Percentiles rank a stretch among this genome's conserved stretches.
Conservation (phyloP, 352 stramenopile genomes). For the Bremia lactucae region DNA sequence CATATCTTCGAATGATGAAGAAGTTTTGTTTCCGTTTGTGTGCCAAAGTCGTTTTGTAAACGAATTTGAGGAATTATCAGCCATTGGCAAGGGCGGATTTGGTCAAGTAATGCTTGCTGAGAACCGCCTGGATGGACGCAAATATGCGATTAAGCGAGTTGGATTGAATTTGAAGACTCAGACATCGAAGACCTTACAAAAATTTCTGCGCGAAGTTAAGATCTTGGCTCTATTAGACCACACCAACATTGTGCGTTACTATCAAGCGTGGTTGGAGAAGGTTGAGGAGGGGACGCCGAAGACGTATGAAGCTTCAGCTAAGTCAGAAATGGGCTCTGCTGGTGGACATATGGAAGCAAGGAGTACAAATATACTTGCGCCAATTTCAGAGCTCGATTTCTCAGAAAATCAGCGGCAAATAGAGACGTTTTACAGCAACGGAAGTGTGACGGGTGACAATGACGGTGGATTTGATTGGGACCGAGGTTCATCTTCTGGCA, state of each 20-base stretch:
- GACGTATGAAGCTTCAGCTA: constrained; percentile 6
- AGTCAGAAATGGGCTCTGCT: constrained; percentile 25
- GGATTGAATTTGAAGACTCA: constrained; percentile 77
- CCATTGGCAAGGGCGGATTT: constrained; percentile 89
- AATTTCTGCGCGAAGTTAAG: constrained; percentile 89
- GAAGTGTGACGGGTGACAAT: constrained; percentile 24
- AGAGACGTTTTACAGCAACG: constrained; percentile 39
- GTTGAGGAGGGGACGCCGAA: constrained; percentile 41
- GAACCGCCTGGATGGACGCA: constrained; percentile 88
- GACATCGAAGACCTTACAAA: constrained; percentile 87
- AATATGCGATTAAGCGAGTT: constrained; percentile 90
- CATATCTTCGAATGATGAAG: constrained; percentile 28
- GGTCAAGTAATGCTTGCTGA: constrained; percentile 90
- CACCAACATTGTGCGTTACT: constrained; percentile 89
- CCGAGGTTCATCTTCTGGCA: constrained; percentile 34
- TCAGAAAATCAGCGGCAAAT: constrained; percentile 36
- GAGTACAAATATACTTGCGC: constrained; percentile 59
- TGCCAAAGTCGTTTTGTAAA: constrained; percentile 78
- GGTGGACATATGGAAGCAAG: constrained; percentile 18
- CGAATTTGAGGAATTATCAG: constrained; percentile 74
- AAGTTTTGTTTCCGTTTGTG: constrained; percentile 77
- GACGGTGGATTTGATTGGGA: constrained; percentile 79
- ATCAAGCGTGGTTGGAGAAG: constrained; percentile 86
- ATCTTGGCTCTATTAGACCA: constrained; percentile 88
- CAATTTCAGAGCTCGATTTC: constrained; percentile 58